These are phyloP conservation scores for Mortierella sp. DNA, from an alignment of 371 early-diverging fungal species.

Conservation along the genomic window DNA sequence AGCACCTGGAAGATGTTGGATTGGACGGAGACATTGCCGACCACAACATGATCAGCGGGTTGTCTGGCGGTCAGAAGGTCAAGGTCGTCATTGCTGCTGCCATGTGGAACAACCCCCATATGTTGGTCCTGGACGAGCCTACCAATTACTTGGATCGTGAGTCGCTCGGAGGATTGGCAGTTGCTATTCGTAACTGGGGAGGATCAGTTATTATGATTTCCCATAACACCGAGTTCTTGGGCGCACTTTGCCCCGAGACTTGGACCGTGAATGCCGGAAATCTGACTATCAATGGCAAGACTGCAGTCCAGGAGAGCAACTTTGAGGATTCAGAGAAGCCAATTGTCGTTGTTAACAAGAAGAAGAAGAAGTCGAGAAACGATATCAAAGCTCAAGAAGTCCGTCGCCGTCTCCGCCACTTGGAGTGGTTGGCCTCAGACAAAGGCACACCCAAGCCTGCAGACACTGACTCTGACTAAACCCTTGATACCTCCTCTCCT, in stretches of 20 bases:
- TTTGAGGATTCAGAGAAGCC: conserved; percentile 71
- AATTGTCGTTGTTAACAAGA: conserved; percentile 77
- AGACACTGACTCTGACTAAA: conserved; percentile 79
- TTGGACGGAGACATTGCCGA: conserved; percentile 81
- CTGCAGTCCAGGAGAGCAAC: conserved; percentile 69
- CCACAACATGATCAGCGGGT: conserved; percentile 87
- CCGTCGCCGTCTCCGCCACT: conserved; percentile 76
- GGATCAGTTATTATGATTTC: conserved; percentile 86
- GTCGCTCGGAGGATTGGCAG: conserved; percentile 78
- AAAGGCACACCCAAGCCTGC: conserved; percentile 77
- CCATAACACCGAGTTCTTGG: conserved; percentile 84
- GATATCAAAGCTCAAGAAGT: conserved; percentile 77
- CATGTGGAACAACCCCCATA: conserved; percentile 89
- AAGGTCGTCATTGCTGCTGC: conserved; percentile 90
- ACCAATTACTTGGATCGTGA: conserved; percentile 89
- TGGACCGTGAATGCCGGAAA: conserved; percentile 80
- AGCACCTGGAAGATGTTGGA: conserved; percentile 78
- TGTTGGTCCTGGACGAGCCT: conserved; percentile 92
- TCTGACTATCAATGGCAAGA: conserved; percentile 65
- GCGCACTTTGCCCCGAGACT: conserved; percentile 84
- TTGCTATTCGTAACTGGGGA: conserved; percentile 75
- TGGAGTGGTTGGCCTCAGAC: conserved; percentile 74
- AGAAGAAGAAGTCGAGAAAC: conserved; percentile 87
- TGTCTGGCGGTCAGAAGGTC: conserved; percentile 95
- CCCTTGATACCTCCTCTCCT: conserved; percentile 1